Evolutionary conservation across 139 green algal genomes (phyloP).

Genomic region (Dunaliella sp.): DNA sequence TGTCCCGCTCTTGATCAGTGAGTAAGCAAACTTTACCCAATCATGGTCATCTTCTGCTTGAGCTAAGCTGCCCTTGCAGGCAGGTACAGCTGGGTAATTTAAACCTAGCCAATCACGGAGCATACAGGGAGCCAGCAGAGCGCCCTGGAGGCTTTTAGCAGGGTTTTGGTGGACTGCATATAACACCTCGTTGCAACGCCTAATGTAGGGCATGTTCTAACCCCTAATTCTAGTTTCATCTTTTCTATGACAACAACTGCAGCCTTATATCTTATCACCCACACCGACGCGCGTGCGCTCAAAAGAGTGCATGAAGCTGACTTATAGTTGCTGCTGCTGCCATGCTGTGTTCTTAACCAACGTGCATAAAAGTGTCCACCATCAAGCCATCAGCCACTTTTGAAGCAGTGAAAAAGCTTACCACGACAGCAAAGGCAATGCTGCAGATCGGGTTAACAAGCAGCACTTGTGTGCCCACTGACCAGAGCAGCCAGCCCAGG

Average conservation of each 20-base stretch:
- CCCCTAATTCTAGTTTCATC: background rate
- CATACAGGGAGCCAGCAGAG: background rate
- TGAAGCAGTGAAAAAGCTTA: no score
- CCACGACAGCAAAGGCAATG: slow-evolving; percentile 49
- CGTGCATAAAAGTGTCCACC: no score
- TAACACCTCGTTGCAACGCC: background rate
- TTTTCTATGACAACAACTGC: no score
- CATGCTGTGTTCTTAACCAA: no score
- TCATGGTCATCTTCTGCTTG: background rate
- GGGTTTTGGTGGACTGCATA: background rate
- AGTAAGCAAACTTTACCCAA: background rate
- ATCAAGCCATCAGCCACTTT: no score
- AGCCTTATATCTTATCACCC: no score
- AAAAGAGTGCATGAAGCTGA: no score
- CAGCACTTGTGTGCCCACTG: slow-evolving; percentile 78
- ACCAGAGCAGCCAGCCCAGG: slow-evolving; percentile 85
- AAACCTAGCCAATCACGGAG: background rate
- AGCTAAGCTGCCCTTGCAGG: background rate
- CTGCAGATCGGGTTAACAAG: slow-evolving; percentile 70
- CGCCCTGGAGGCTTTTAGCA: background rate
- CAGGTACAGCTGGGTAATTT: background rate
- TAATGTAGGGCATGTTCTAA: background rate
- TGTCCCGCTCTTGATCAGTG: no score
- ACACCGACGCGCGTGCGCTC: no score
- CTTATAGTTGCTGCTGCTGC: no score